Percentiles rank a stretch among this genome's conserved stretches.
These are phyloP conservation scores for Euphrasia arctica DNA, from an alignment of 305 asterid genomes.

Conservation along the genomic window DNA sequence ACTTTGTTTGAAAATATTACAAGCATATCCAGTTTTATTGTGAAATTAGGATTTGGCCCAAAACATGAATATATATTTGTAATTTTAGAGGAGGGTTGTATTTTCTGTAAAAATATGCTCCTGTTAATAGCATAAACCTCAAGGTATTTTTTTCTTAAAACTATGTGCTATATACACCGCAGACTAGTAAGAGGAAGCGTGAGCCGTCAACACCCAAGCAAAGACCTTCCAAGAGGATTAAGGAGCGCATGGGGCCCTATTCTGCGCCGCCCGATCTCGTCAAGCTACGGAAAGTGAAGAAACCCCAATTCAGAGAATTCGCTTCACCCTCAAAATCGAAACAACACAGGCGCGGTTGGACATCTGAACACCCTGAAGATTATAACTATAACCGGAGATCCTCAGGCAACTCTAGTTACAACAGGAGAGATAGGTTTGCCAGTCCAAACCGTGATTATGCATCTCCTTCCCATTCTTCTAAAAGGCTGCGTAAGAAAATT, in stretches of 20 bases:
- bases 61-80: background rate
- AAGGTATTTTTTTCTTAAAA: background rate
- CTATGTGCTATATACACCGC: slow-evolving; percentile 2
- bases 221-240: slow-evolving; percentile 43
- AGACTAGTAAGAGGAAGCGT: slow-evolving; percentile 54
- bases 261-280: slow-evolving; percentile 53
- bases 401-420: slow-evolving; percentile 51
- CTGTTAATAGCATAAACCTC: background rate
- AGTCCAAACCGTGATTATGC: slow-evolving; percentile 35
- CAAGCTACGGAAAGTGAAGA: slow-evolving; percentile 39
- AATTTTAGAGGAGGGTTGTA: background rate
- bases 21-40: background rate
- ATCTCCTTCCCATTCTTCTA: slow-evolving; percentile 43
- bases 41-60: background rate
- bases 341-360: slow-evolving; percentile 74
- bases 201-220: slow-evolving; percentile 68
- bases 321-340: slow-evolving; percentile 39
- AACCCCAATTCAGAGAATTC: slow-evolving; percentile 30
- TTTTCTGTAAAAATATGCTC: background rate
- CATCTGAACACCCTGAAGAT: slow-evolving; percentile 53
- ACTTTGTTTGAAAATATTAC: background rate
- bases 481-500: slow-evolving; percentile 26
- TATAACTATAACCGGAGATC: slow-evolving; percentile 42
- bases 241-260: slow-evolving; percentile 33
- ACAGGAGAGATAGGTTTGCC: slow-evolving; percentile 32